A percentile compares a stretch with the other conserved stretches of the same genome.
phyloP scores from a whole-genome alignment of 1,284 basidiomycete species.

The Ganoderma multipileum region DNA sequence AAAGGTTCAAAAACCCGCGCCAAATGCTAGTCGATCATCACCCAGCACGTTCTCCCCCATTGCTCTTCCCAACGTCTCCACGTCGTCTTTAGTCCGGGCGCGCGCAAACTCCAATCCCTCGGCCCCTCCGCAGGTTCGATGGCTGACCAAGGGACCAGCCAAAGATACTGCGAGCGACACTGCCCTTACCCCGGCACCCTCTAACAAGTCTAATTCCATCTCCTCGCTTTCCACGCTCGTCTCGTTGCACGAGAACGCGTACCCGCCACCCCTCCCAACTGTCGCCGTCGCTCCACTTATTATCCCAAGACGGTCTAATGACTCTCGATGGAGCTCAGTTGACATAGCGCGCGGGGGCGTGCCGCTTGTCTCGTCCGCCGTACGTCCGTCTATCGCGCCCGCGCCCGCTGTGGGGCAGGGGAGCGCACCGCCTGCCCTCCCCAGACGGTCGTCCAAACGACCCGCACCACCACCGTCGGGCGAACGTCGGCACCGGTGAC shows the following conservation, averaged over 20 bases:
- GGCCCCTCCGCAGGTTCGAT: conserved; percentile 21
- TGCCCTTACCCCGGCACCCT: conserved; percentile 2
- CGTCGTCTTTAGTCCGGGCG: conserved; percentile 9
- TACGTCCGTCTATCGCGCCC: background rate
- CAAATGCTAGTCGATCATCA: background rate
- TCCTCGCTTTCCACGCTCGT: conserved; percentile 26
- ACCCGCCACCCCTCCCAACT: background rate
- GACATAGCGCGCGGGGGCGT: conserved; percentile 16
- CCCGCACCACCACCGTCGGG: conserved; percentile 17
- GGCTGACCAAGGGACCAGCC: conserved; percentile 16
- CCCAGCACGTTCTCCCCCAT: conserved; percentile 7
- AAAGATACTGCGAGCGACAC: conserved; percentile 1
- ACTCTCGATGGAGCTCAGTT: conserved; percentile 9
- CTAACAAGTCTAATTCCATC: conserved; percentile 16
- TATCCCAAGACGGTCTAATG: conserved; percentile 12
- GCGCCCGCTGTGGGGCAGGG: background rate
- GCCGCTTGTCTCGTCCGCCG: background rate
- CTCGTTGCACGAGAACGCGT: conserved; percentile 10
- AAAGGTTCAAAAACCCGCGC: conserved; percentile 5
- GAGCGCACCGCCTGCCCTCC: conserved; percentile 10
- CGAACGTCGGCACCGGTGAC: conserved; percentile 12
- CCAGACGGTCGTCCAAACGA: conserved; percentile 24
- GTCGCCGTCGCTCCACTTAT: conserved; percentile 20
- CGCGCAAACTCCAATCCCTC: conserved; percentile 20
- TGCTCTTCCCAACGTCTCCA: conserved; percentile 9